A percentile compares a stretch with the other conserved stretches of the same genome.
phyloP scores from a whole-genome alignment of 1,284 basidiomycete genomes.

The Flammula alnicola region DNA sequence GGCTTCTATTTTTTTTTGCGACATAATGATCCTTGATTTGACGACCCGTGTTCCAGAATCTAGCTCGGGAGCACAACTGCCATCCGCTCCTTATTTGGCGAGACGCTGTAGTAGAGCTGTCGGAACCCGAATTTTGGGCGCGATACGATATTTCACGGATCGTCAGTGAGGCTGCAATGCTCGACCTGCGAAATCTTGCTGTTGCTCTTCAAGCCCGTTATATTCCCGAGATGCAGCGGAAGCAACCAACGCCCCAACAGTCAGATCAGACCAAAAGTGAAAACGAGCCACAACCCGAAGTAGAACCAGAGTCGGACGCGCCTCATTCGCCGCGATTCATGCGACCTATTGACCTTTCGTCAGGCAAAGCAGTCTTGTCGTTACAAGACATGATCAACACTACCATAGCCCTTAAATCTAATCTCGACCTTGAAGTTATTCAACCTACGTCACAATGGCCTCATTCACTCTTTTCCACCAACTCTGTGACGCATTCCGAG shows the following conservation, averaged over 20 bases:
- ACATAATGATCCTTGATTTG: slow-evolving; percentile 9
- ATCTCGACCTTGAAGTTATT: slow-evolving; percentile 61
- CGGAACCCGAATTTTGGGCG: slow-evolving; percentile 67
- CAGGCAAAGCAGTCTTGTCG: slow-evolving; percentile 52
- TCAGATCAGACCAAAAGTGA: background rate
- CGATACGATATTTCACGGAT: slow-evolving; percentile 70
- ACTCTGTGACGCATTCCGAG: slow-evolving; percentile 17
- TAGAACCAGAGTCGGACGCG: background rate
- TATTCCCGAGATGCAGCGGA: slow-evolving; percentile 13
- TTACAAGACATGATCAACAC: slow-evolving; percentile 73
- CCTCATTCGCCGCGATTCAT: slow-evolving; percentile 24
- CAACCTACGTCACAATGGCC: slow-evolving; percentile 54
- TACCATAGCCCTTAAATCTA: slow-evolving; percentile 71
- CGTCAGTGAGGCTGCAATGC: slow-evolving; percentile 71
- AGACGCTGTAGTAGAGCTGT: slow-evolving; percentile 66
- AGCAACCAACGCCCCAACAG: background rate
- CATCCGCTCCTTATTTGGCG: slow-evolving; percentile 76
- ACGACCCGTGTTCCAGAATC: slow-evolving; percentile 44
- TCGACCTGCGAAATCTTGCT: slow-evolving; percentile 64
- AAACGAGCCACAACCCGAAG: slow-evolving; percentile 1
- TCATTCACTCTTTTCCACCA: slow-evolving; percentile 40
- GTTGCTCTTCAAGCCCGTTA: slow-evolving; percentile 29
- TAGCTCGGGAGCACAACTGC: slow-evolving; percentile 74
- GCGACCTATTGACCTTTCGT: slow-evolving; percentile 40
- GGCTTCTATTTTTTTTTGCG: slow-evolving; percentile 15